Percentiles rank a stretch among this genome's conserved stretches.
These are phyloP conservation scores for Trichoderma erinaceum DNA, from an alignment of 495 filamentous ascomycete species.

Conservation along the genomic window DNA sequence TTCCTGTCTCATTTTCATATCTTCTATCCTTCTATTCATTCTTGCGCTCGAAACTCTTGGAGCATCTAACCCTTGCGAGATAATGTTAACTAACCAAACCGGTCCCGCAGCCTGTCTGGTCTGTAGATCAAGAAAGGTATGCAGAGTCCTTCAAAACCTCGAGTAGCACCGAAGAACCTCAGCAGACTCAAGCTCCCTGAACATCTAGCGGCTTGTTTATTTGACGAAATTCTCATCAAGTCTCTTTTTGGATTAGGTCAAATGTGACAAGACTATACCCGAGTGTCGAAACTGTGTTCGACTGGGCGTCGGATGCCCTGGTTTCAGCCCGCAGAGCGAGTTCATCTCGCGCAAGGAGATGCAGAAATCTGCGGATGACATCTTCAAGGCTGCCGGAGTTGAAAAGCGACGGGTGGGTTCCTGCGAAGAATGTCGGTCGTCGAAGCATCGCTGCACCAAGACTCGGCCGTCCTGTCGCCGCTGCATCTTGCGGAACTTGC, in stretches of 20 bases:
- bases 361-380: slow-evolving; percentile 12
- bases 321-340: slow-evolving; percentile 9
- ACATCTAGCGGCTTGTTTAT: background rate
- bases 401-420: slow-evolving; percentile 6
- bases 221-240: background rate
- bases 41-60: background rate
- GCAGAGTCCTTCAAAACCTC: background rate
- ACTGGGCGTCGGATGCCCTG: slow-evolving; percentile 9
- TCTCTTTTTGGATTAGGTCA: background rate
- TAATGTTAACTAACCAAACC: background rate
- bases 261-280: slow-evolving; percentile 10
- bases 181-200: background rate
- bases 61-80: background rate
- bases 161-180: background rate
- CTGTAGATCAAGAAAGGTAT: slow-evolving; percentile 14
- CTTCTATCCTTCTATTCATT: background rate
- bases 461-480: slow-evolving; percentile 11
- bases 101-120: slow-evolving; percentile 7
- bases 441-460: slow-evolving; percentile 13
- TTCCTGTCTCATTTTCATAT: background rate
- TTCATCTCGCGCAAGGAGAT: slow-evolving; percentile 13
- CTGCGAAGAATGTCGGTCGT: slow-evolving; percentile 12
- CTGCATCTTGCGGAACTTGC: background rate
- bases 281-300: slow-evolving; percentile 12
- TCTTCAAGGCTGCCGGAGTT: slow-evolving; percentile 9